These are phyloP conservation scores for Debaryomyces sp. DNA, from an alignment of 1,139 yeast species.

Conservation along the genomic window DNA sequence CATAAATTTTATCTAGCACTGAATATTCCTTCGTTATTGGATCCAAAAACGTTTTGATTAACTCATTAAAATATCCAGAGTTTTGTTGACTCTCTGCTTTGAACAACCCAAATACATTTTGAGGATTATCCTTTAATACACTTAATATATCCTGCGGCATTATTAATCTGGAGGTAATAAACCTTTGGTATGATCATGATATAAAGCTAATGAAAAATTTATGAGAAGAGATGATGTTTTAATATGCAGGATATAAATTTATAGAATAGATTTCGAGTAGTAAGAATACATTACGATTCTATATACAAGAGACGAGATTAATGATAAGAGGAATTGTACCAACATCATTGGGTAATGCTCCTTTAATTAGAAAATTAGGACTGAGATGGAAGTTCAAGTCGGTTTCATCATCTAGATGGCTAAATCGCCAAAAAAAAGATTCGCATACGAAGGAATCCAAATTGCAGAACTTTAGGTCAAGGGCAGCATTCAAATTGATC, in stretches of 20 bases:
- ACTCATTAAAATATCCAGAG: conserved; percentile 27
- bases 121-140: conserved; percentile 25
- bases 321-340: background rate
- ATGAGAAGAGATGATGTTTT: conserved; percentile 22
- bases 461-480: conserved; percentile 62
- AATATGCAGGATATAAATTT: conserved; percentile 7
- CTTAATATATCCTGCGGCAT: conserved; percentile 24
- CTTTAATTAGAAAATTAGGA: background rate
- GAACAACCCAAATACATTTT: conserved; percentile 28
- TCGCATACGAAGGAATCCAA: conserved; percentile 67
- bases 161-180: conserved; percentile 50
- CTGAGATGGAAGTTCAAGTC: conserved; percentile 19
- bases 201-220: conserved; percentile 73
- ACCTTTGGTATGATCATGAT: conserved; percentile 66
- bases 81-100: conserved; percentile 16
- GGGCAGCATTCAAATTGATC: conserved; percentile 88
- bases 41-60: conserved; percentile 62
- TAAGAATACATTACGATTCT: background rate
- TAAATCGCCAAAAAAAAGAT: conserved; percentile 69
- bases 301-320: background rate
- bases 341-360: background rate
- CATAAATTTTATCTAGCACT: conserved; percentile 76
- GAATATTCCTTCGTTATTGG: conserved; percentile 66
- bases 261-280: background rate
- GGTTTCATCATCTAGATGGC: conserved; percentile 71